These are phyloP conservation scores for Lepiota brunneoincarnata DNA, from an alignment of 768 basidiomycete genomes.

Conservation along the genomic window DNA sequence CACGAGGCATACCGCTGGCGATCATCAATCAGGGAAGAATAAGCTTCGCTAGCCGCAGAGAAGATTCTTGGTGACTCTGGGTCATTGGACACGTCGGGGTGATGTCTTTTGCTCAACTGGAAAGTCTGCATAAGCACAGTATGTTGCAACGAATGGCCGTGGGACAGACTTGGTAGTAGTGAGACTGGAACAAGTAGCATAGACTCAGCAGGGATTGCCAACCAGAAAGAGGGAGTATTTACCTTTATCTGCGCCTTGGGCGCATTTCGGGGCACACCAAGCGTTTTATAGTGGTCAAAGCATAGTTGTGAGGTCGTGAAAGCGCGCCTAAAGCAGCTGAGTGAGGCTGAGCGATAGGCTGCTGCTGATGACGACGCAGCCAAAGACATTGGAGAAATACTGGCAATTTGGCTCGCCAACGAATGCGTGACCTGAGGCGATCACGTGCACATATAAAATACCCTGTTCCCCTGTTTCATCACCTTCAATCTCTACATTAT, in stretches of 20 bases:
- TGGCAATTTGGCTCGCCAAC: slow-evolving; percentile 15
- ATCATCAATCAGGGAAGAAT: slow-evolving; percentile 42
- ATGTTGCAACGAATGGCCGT: background rate
- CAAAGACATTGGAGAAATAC: slow-evolving; percentile 20
- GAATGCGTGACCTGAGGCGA: too few species aligned
- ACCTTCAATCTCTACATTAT: slow-evolving; percentile 6
- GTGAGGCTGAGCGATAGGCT: background rate
- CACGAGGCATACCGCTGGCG: slow-evolving; percentile 32
- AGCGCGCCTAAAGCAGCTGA: background rate
- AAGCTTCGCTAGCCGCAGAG: slow-evolving; percentile 40
- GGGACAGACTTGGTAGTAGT: slow-evolving; percentile 36
- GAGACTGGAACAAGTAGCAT: slow-evolving; percentile 27
- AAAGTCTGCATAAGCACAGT: background rate
- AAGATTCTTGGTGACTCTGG: slow-evolving; percentile 36
- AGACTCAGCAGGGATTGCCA: background rate
- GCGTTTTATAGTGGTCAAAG: slow-evolving; percentile 36
- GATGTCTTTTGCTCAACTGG: slow-evolving; percentile 45
- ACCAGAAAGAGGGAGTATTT: background rate
- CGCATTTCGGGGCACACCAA: slow-evolving; percentile 35
- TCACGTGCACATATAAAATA: background rate
- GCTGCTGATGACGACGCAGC: background rate
- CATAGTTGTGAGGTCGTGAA: slow-evolving; percentile 24
- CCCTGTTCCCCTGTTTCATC: slow-evolving; percentile 20
- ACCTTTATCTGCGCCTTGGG: slow-evolving; percentile 45
- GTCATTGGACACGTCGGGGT: slow-evolving; percentile 47